A percentile compares a stretch with the other conserved stretches of the same genome.
Evolutionary conservation across 2,329 filamentous ascomycete genomes (phyloP).

Genomic region (Dendryphion nanum): DNA sequence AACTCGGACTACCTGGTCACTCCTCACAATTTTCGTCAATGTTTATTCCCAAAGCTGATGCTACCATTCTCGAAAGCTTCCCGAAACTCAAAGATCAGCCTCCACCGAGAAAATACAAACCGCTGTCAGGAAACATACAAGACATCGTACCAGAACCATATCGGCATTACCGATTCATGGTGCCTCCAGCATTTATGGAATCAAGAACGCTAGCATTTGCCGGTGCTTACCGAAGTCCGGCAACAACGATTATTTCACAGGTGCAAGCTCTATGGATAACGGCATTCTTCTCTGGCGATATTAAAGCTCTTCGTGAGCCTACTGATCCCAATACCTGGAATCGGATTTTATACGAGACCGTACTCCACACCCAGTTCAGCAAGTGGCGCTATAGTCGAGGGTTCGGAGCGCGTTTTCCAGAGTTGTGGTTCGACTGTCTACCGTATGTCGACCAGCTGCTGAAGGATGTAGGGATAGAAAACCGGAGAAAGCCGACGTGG

Average conservation of each 20-base stretch:
- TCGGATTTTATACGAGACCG: constrained; percentile 37
- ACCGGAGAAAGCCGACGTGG: constrained; percentile 13
- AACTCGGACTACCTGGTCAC: constrained; percentile 40
- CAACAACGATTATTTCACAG: constrained; percentile 37
- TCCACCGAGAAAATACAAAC: no score
- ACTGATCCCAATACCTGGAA: constrained; percentile 42
- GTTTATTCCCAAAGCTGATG: constrained; percentile 39
- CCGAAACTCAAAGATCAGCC: constrained; percentile 8
- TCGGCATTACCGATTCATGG: constrained; percentile 46
- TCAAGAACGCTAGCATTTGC: constrained; percentile 39
- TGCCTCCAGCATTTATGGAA: constrained; percentile 33
- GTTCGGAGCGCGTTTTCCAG: constrained; percentile 61
- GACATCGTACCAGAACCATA: no score
- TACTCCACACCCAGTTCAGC: constrained; percentile 67
- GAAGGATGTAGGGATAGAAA: constrained; percentile 61
- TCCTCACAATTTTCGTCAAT: constrained; percentile 47
- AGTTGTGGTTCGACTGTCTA: constrained; percentile 74
- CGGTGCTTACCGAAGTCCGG: constrained; percentile 38
- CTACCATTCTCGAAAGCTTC: constrained; percentile 24
- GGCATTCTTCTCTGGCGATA: constrained; percentile 62
- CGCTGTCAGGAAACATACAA: no score
- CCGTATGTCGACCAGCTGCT: constrained; percentile 71
- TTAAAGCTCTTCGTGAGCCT: no score
- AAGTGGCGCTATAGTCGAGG: constrained; percentile 68
- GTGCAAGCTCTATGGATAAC: constrained; percentile 49